These are phyloP conservation scores for Penicillium verhagenii DNA, from an alignment of 495 filamentous ascomycete species.

Conservation along the genomic window DNA sequence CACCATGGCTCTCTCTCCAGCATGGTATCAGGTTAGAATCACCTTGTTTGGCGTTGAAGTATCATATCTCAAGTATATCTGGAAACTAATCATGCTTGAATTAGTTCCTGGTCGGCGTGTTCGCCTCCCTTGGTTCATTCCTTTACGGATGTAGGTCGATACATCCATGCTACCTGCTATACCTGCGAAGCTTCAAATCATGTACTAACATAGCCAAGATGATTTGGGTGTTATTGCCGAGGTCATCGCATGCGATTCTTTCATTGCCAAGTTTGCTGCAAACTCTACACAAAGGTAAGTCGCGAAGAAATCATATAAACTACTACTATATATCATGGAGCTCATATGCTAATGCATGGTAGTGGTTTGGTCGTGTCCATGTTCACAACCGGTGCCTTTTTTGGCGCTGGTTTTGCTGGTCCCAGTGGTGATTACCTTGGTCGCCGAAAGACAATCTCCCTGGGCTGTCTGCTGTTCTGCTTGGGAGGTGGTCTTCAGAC, in stretches of 20 bases:
- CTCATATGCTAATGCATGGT: not conserved
- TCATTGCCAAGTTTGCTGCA: constrained; percentile 49
- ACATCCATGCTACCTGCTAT: too few relatives aligned
- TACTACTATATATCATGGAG: not conserved
- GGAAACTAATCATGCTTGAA: not conserved
- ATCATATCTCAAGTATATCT: constrained; percentile 1
- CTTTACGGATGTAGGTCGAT: constrained; percentile 52
- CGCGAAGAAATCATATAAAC: too few relatives aligned
- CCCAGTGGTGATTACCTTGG: constrained; percentile 40
- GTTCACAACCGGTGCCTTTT: constrained; percentile 56
- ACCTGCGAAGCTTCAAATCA: too few relatives aligned
- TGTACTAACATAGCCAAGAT: constrained; percentile 29
- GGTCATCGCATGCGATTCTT: constrained; percentile 54
- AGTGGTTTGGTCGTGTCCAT: constrained; percentile 67
- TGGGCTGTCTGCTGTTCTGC: constrained; percentile 44
- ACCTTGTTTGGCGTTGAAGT: too few relatives aligned
- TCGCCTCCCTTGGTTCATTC: constrained; percentile 61
- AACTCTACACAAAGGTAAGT: constrained; percentile 52
- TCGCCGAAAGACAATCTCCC: constrained; percentile 42
- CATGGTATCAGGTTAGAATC: constrained; percentile 53
- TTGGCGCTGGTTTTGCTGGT: constrained; percentile 39
- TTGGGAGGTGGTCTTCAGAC: constrained; percentile 46
- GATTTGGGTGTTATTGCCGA: constrained; percentile 60
- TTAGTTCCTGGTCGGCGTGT: constrained; percentile 62
- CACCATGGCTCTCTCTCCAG: constrained; percentile 53